Evolutionary conservation across 306 rosid genomes (phyloP), one percentile per base, ranked within the genome.

Genomic region (Rosa multiflora): DNA sequence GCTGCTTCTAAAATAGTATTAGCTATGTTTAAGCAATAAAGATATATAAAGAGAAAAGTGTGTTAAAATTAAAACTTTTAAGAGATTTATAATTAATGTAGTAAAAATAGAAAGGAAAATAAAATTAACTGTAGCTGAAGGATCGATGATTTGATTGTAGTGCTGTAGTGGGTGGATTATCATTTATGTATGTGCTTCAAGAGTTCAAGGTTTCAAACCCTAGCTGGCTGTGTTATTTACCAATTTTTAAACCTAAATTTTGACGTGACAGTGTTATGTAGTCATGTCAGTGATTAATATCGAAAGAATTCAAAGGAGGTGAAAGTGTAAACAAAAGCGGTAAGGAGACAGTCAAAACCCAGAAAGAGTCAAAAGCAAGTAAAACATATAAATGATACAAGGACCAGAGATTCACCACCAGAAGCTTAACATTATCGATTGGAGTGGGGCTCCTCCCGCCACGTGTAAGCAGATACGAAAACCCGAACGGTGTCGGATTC

Each of bases 401-500:
- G 4, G 67, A 66, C 47, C 46, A 35, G 71, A 66, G 48, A 66
- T 17, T 15, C 48, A 39, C 23, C 48, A 7, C 40, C 44, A 6
- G 21, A 37, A 64, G 70, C 46, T 64, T 18, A 56, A 8, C 62
- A 56, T 8, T 56, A n/a, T n/a, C 63, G 63, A 56, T 56, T 13
- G 39, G 37, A 59, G 11, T 20, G 15, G 66, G 37, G 0, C 2
- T 23, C 70, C 44, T 3, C 71, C 29, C 12, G 48, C 47, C 44
- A 67, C 47, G 29, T 67, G 71, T 39, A 9, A 67, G 71, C 23
- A 67, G 48, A 39, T 39, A 17, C 6, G 71, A 67, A 10, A 18
- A 67, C 71, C 23, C 47, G 14, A 67, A 8, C 48, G 15, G 71
- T 67, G 71, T 67, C n/a, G 26, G 71, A 67, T 67, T 37, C 14